Conservation (phyloP, 2,329 filamentous ascomycete species). For the Arthrobotrys sphaeroides region DNA sequence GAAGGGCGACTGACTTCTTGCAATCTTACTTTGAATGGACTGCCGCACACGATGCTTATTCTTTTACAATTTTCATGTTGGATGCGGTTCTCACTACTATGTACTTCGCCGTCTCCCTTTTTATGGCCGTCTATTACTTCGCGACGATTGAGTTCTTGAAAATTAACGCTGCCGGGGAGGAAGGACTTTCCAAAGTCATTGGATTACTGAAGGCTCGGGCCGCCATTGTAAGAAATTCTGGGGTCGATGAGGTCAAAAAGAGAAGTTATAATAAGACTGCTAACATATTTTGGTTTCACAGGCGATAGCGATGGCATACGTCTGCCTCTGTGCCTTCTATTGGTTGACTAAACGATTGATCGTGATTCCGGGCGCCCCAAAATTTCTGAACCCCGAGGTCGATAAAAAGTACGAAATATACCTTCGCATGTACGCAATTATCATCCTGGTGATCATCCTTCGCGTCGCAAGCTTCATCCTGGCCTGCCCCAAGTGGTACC, state of each 20-base stretch:
- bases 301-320: background rate
- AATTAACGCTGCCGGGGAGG: background rate
- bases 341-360: slow-evolving; percentile 4
- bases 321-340: slow-evolving; percentile 21
- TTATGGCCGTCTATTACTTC: slow-evolving; percentile 17
- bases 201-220: slow-evolving; percentile 1
- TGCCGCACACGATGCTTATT: background rate
- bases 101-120: slow-evolving; percentile 31
- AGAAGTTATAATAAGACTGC: background rate
- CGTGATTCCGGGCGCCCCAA: background rate
- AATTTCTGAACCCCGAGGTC: background rate
- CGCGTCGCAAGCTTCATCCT: slow-evolving; percentile 1
- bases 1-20: background rate
- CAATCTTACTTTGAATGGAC: slow-evolving; percentile 11
- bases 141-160: background rate
- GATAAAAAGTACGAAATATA: slow-evolving; percentile 12
- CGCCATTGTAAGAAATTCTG: background rate
- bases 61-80: background rate
- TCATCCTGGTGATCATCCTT: background rate
- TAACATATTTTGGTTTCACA: background rate
- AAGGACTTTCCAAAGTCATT: background rate
- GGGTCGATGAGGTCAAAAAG: background rate
- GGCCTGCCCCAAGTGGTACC: slow-evolving; percentile 2
- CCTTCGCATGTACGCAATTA: slow-evolving; percentile 8
- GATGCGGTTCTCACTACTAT: slow-evolving; percentile 5